Conservation (phyloP, 2,329 filamentous ascomycete species). For the Talaromyces sp. region DNA sequence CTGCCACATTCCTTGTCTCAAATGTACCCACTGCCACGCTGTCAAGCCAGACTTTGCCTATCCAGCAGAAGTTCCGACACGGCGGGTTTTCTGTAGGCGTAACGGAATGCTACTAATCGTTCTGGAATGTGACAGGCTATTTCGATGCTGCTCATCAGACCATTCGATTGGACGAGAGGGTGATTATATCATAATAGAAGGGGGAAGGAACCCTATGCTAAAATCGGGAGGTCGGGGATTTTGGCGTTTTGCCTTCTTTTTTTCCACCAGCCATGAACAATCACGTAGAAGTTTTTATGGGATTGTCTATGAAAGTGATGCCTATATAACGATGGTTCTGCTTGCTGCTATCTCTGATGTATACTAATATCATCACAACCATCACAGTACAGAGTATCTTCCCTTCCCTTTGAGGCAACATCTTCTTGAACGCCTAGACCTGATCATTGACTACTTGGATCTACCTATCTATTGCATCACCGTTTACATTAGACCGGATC, state of each 20-base stretch:
- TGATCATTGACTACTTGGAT: neutral
- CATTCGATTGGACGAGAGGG: neutral
- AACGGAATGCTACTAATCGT: constrained; percentile 14
- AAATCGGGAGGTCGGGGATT: constrained; percentile 1
- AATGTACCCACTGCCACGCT: neutral
- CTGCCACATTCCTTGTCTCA: neutral
- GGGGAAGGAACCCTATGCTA: neutral
- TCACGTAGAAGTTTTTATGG: neutral
- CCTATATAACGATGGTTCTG: neutral
- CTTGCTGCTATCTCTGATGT: neutral
- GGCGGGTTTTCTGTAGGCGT: constrained; percentile 8
- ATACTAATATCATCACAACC: neutral
- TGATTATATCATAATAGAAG: neutral
- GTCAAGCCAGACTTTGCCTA: neutral
- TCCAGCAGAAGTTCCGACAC: constrained; percentile 1
- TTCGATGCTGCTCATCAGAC: neutral
- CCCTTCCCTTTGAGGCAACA: neutral
- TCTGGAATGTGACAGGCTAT: constrained; percentile 15
- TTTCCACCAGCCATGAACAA: constrained; percentile 13
- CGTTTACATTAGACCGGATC: neutral
- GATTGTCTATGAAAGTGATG: neutral
- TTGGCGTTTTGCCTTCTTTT: neutral
- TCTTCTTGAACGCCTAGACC: neutral
- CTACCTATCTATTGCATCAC: neutral
- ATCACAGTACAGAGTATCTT: neutral